Evolutionary conservation across 345 rosid genomes (phyloP).

Genomic region (Moricandia moricandioides): DNA sequence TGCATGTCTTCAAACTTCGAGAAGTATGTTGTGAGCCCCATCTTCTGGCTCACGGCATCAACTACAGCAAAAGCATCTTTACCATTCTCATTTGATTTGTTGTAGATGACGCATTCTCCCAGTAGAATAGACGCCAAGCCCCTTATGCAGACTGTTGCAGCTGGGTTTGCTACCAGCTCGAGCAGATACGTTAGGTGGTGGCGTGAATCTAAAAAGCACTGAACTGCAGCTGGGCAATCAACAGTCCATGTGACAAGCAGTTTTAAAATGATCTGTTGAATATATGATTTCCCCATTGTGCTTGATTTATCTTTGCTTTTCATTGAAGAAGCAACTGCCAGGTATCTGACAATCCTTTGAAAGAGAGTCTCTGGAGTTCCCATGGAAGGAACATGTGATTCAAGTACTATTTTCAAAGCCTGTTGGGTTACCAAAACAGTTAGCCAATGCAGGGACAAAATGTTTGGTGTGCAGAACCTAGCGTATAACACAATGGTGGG

Average conservation of each 20-base stretch:
- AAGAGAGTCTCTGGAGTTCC: constrained; percentile 83
- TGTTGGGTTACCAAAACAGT: constrained; percentile 25
- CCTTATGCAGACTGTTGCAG: constrained; percentile 61
- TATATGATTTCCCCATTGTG: constrained; percentile 42
- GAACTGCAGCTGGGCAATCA: constrained; percentile 77
- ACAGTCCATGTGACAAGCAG: constrained; percentile 88
- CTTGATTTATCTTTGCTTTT: constrained; percentile 69
- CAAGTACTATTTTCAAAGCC: constrained; percentile 80
- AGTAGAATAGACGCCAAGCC: constrained; percentile 84
- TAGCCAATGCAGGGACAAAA: constrained; percentile 3
- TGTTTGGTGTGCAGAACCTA: not conserved
- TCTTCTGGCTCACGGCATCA: constrained; percentile 83
- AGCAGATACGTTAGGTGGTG: constrained; percentile 81
- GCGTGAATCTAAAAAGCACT: constrained; percentile 83
- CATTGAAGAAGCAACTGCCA: constrained; percentile 80
- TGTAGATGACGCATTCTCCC: constrained; percentile 83
- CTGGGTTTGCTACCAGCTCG: constrained; percentile 68
- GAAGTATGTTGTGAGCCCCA: constrained; percentile 80
- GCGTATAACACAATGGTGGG: not conserved
- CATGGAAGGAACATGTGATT: constrained; percentile 64
- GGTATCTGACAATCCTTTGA: constrained; percentile 85
- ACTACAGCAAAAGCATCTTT: constrained; percentile 75
- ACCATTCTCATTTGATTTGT: constrained; percentile 66
- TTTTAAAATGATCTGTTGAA: constrained; percentile 80
- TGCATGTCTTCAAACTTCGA: constrained; percentile 88